Evolutionary conservation across 306 rosid species (phyloP).

Genomic region (Trifolium repens): DNA sequence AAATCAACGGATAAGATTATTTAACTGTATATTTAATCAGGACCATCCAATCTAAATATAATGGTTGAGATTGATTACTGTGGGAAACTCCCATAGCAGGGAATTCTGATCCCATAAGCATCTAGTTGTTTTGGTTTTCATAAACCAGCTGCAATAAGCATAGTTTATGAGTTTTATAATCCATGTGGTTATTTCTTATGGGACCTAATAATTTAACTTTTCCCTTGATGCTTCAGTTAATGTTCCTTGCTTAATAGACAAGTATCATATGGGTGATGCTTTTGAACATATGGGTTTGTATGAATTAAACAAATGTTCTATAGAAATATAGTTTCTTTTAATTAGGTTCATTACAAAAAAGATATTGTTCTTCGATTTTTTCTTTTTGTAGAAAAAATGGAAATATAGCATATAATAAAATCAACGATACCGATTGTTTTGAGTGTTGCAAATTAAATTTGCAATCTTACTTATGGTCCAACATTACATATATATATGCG

Average conservation of each 20-base stretch:
- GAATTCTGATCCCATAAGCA: no score
- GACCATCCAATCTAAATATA: no score
- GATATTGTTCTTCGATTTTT: background rate
- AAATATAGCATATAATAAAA: background rate
- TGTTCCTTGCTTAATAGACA: constrained; percentile 44
- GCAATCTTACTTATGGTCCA: constrained; percentile 38
- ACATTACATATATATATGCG: constrained; percentile 12
- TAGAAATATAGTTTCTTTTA: background rate
- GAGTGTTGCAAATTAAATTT: background rate
- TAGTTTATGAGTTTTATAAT: constrained; percentile 8
- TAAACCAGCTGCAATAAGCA: constrained; percentile 33
- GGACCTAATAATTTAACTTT: constrained; percentile 8
- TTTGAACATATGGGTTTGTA: constrained; percentile 20
- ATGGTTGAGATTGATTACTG: no score
- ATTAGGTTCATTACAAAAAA: background rate
- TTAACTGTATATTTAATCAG: no score
- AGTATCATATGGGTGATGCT: constrained; percentile 27
- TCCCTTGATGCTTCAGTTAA: constrained; percentile 35
- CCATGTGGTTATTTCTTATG: constrained; percentile 5
- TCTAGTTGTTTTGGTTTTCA: constrained; percentile 25
- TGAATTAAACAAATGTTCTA: background rate
- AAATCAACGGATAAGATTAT: no score
- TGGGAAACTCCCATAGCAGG: no score
- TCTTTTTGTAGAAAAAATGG: background rate
- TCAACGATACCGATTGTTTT: background rate